Percentiles rank a stretch among this genome's conserved stretches.
Evolutionary conservation across 768 basidiomycete genomes (phyloP).

Genomic region (Psilocybe sp.): DNA sequence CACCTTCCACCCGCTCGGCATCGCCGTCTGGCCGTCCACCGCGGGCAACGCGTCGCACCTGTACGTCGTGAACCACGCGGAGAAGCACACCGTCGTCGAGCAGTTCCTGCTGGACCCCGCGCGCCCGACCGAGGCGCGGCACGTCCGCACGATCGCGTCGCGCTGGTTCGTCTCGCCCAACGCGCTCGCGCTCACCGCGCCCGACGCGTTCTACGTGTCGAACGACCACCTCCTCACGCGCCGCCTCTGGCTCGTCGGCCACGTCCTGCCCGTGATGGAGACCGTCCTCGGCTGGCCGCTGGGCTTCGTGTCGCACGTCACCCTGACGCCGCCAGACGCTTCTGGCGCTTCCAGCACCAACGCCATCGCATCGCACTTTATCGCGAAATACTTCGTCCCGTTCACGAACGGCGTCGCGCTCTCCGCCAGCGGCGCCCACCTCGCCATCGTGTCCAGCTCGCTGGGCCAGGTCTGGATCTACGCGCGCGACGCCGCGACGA

Average conservation of each 20-base stretch:
- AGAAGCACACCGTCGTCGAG: constrained; percentile 59
- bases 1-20: constrained; percentile 72
- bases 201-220: constrained; percentile 66
- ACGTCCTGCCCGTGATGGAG: constrained; percentile 52
- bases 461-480: constrained; percentile 49
- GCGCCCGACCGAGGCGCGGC: constrained; percentile 37
- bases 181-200: constrained; percentile 60
- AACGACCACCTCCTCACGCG: constrained; percentile 73
- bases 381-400: constrained; percentile 47
- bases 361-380: constrained; percentile 31
- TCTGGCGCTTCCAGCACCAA: too few species aligned
- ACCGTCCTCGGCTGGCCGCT: constrained; percentile 55
- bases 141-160: constrained; percentile 61
- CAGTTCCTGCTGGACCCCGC: constrained; percentile 56
- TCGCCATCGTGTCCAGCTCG: constrained; percentile 60
- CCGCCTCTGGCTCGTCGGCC: constrained; percentile 52
- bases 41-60: constrained; percentile 49
- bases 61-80: constrained; percentile 70
- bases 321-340: constrained; percentile 31
- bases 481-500: constrained; percentile 41
- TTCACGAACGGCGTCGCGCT: constrained; percentile 72
- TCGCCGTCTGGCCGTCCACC: constrained; percentile 54
- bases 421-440: constrained; percentile 42
- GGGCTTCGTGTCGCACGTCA: constrained; percentile 56
- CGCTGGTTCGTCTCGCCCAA: constrained; percentile 65